These are phyloP conservation scores for Ascobolus immersus DNA, from an alignment of 495 filamentous ascomycete species.

Conservation along the genomic window DNA sequence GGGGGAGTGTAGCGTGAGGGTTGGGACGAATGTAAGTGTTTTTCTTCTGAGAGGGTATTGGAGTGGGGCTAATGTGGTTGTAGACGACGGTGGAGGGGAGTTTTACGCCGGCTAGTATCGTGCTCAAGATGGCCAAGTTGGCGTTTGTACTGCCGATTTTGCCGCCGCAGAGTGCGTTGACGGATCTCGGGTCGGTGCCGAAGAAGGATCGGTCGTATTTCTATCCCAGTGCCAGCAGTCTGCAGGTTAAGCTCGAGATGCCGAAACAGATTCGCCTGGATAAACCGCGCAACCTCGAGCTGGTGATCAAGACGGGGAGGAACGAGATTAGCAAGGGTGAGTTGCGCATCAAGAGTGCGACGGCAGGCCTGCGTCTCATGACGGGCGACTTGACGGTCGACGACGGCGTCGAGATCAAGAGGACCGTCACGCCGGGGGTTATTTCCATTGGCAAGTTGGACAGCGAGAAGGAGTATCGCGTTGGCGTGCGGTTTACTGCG, in stretches of 20 bases:
- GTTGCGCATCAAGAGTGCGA: conserved; percentile 51
- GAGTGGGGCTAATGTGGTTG: no score
- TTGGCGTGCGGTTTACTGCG: conserved; percentile 61
- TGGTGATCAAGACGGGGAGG: conserved; percentile 48
- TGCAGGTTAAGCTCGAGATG: conserved; percentile 10
- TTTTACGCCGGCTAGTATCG: conserved; percentile 50
- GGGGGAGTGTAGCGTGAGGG: conserved; percentile 27
- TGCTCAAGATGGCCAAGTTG: conserved; percentile 41
- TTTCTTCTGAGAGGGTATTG: neutral
- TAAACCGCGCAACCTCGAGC: conserved; percentile 43
- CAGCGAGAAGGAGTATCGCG: conserved; percentile 22
- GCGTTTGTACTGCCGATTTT: conserved; percentile 33
- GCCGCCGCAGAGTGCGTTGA: neutral
- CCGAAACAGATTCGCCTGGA: conserved; percentile 47
- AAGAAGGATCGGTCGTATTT: conserved; percentile 19
- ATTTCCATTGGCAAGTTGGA: conserved; percentile 37
- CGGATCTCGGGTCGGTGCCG: conserved; percentile 14
- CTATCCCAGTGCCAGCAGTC: conserved; percentile 11
- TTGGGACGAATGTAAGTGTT: conserved; percentile 26
- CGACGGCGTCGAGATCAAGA: conserved; percentile 23
- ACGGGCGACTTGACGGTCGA: conserved; percentile 41
- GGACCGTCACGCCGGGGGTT: conserved; percentile 34
- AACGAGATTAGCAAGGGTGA: conserved; percentile 45
- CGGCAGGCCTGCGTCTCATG: conserved; percentile 64
- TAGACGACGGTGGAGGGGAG: conserved; percentile 37